A percentile compares a stretch with the other conserved stretches of the same genome.
Conservation (phyloP, 805 yeast genomes). For the Saccharomyces paradoxus region DNA sequence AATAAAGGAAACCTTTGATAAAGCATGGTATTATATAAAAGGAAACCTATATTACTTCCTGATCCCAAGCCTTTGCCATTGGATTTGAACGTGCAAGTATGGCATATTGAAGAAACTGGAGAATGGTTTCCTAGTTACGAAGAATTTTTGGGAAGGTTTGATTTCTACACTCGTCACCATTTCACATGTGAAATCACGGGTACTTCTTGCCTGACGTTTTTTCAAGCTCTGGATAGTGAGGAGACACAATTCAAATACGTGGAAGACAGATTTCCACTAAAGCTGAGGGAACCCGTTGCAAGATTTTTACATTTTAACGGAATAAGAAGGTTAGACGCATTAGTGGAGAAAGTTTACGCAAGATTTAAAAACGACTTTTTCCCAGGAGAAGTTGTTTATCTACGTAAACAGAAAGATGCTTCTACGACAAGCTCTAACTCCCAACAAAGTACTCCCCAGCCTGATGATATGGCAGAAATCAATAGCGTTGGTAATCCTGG, state of each 20-base stretch:
- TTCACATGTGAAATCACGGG: constrained; percentile 97
- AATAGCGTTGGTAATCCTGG: not conserved
- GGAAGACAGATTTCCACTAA: constrained; percentile 80
- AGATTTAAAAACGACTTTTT: constrained; percentile 74
- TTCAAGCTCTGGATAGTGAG: constrained; percentile 81
- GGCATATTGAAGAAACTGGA: constrained; percentile 74
- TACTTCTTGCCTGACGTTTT: constrained; percentile 79
- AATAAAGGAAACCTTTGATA: constrained; percentile 1
- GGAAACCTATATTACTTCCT: constrained; percentile 58
- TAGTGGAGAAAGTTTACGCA: constrained; percentile 80
- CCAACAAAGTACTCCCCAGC: constrained; percentile 17
- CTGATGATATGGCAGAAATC: constrained; percentile 4
- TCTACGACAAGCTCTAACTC: constrained; percentile 6
- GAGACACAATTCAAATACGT: constrained; percentile 53
- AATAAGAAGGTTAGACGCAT: constrained; percentile 70
- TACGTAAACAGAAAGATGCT: constrained; percentile 31
- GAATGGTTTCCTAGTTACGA: constrained; percentile 82
- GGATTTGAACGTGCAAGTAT: constrained; percentile 56
- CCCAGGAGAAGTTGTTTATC: constrained; percentile 80
- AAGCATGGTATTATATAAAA: constrained; percentile 61
- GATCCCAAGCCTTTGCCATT: constrained; percentile 51
- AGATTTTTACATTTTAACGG: constrained; percentile 75
- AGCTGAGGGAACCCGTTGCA: constrained; percentile 85
- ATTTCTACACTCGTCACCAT: constrained; percentile 63
- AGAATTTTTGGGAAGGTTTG: constrained; percentile 62